phyloP scores from a whole-genome alignment of 2,329 filamentous ascomycete species.

The Ilyonectria sp. region DNA sequence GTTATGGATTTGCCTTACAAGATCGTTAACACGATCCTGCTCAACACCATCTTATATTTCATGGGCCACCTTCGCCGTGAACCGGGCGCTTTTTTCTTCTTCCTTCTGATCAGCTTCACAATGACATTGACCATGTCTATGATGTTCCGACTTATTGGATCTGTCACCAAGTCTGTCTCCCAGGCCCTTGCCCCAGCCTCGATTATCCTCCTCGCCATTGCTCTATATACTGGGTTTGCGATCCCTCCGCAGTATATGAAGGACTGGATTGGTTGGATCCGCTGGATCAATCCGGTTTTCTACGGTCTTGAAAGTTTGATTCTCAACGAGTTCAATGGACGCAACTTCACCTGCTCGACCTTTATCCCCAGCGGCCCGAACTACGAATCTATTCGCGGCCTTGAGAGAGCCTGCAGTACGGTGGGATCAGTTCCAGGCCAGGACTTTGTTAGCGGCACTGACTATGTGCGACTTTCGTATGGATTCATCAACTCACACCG shows the following conservation, averaged over 20 bases:
- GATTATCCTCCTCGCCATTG: slow-evolving; percentile 51
- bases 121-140: slow-evolving; percentile 75
- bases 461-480: slow-evolving; percentile 30
- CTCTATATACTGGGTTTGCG: slow-evolving; percentile 66
- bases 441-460: slow-evolving; percentile 22
- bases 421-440: slow-evolving; percentile 10
- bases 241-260: slow-evolving; percentile 64
- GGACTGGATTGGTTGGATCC: slow-evolving; percentile 67
- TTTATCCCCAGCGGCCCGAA: slow-evolving; percentile 47
- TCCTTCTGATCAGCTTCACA: slow-evolving; percentile 62
- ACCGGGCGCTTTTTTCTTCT: slow-evolving; percentile 65
- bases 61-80: slow-evolving; percentile 75
- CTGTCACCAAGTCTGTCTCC: slow-evolving; percentile 37
- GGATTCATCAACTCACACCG: slow-evolving; percentile 28
- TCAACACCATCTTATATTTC: slow-evolving; percentile 69
- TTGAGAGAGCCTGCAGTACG: slow-evolving; percentile 18
- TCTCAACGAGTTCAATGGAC: slow-evolving; percentile 72
- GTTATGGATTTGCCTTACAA: slow-evolving; percentile 41
- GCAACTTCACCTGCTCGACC: slow-evolving; percentile 62
- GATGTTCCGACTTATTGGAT: slow-evolving; percentile 63
- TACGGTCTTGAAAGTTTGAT: slow-evolving; percentile 76
- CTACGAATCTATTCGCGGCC: slow-evolving; percentile 21
- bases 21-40: slow-evolving; percentile 54
- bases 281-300: slow-evolving; percentile 75
- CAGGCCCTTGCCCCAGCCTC: slow-evolving; percentile 44